Percentiles rank a stretch among this genome's conserved stretches.
Evolutionary conservation across 305 asterid genomes (phyloP).

Genomic region (Lippia alba): DNA sequence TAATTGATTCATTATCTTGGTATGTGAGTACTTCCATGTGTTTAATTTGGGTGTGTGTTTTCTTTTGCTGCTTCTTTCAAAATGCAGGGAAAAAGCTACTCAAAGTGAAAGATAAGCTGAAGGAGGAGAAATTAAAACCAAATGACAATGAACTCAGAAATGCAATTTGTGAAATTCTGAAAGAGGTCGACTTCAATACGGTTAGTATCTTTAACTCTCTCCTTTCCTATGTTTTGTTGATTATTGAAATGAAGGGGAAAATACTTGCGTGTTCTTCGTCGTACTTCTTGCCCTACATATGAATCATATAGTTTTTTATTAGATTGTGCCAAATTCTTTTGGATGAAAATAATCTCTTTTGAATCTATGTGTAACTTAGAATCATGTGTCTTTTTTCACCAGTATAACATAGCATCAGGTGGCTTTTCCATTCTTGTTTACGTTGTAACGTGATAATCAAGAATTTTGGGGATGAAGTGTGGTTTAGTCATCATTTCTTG

Average conservation of each 20-base stretch:
- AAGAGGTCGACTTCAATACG: constrained; percentile 79
- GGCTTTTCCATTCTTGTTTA: too few species aligned
- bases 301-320: too few species aligned
- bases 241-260: too few species aligned
- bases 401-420: too few species aligned
- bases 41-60: not conserved
- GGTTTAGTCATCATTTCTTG: too few species aligned
- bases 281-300: not conserved
- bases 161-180: constrained; percentile 67
- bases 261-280: constrained; percentile 6
- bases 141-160: constrained; percentile 58
- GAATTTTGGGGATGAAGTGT: too few species aligned
- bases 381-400: too few species aligned
- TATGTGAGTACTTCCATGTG: constrained; percentile 1
- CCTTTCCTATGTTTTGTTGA: not conserved
- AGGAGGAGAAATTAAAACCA: constrained; percentile 52
- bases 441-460: too few species aligned
- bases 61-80: constrained; percentile 14
- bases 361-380: too few species aligned
- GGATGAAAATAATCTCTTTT: too few species aligned
- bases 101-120: constrained; percentile 53
- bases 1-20: constrained; percentile 5
- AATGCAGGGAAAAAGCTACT: constrained; percentile 57
- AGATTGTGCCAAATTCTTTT: too few species aligned
- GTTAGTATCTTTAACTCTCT: constrained; percentile 39